These are phyloP conservation scores for Leccinum ochraceum DNA, from an alignment of 768 basidiomycete species.

Conservation along the genomic window DNA sequence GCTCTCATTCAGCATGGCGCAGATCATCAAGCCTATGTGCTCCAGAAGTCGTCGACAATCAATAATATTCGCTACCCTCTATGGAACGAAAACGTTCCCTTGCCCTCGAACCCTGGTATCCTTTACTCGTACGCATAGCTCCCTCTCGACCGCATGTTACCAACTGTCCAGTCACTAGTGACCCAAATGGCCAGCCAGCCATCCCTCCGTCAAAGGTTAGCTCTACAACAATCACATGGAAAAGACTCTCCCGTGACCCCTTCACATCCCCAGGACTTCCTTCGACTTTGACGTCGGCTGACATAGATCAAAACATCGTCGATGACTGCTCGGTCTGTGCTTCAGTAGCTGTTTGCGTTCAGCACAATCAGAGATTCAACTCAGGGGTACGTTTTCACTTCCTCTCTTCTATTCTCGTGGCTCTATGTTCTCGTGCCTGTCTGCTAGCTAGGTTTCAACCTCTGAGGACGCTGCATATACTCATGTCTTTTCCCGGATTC, in stretches of 20 bases:
- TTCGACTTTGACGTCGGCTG: conserved; percentile 26
- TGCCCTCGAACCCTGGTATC: conserved; percentile 7
- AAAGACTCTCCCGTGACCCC: conserved; percentile 16
- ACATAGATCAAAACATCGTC: conserved; percentile 80
- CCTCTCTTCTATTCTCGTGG: neutral
- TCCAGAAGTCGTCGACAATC: conserved; percentile 43
- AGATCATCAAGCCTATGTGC: conserved; percentile 45
- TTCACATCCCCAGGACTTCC: conserved; percentile 44
- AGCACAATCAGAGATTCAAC: conserved; percentile 59
- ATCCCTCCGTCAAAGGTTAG: conserved; percentile 16
- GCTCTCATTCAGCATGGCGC: neutral
- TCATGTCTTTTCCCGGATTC: conserved; percentile 3
- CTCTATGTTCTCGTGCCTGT: neutral
- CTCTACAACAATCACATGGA: conserved; percentile 20
- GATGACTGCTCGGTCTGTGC: conserved; percentile 92
- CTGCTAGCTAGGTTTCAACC: neutral
- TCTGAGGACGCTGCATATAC: neutral
- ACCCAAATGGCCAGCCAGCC: conserved; percentile 30
- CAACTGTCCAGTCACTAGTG: conserved; percentile 26
- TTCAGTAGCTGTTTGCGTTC: conserved; percentile 76
- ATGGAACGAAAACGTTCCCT: conserved; percentile 35
- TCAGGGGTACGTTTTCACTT: conserved; percentile 47
- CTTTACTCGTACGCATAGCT: conserved; percentile 21
- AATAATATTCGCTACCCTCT: conserved; percentile 36
- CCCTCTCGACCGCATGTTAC: neutral